Percentiles rank a stretch among this genome's conserved stretches.
These are phyloP conservation scores for Colletotrichum chrysophilum DNA, from an alignment of 2,329 filamentous ascomycete species.

Conservation along the genomic window DNA sequence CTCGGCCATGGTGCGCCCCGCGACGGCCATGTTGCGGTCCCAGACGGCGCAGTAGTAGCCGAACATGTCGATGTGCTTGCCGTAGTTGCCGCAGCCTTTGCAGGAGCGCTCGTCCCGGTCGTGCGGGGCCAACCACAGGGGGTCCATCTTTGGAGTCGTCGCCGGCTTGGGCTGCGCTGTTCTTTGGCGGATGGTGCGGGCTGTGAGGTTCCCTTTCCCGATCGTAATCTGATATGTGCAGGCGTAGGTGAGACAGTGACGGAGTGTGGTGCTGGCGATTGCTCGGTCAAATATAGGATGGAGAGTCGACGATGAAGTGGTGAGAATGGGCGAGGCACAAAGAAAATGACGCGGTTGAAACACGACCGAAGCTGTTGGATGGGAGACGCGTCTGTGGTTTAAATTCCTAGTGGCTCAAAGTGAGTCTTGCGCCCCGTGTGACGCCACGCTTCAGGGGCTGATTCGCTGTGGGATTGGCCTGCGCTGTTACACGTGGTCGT, in stretches of 20 bases:
- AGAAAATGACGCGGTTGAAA: background rate
- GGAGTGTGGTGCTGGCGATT: too few relatives aligned
- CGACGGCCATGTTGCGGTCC: background rate
- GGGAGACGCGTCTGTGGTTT: background rate
- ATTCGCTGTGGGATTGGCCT: background rate
- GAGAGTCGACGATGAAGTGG: accelerated
- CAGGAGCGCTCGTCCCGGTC: background rate
- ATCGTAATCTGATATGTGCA: background rate
- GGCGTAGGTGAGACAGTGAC: background rate
- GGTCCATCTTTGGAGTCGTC: background rate
- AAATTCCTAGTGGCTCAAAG: background rate
- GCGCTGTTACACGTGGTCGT: background rate
- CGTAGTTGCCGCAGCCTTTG: background rate
- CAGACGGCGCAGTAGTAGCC: background rate
- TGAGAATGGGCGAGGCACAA: background rate
- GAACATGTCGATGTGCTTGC: background rate
- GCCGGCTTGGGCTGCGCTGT: background rate
- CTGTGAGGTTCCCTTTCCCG: accelerated
- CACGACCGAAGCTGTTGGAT: background rate
- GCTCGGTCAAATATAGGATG: background rate
- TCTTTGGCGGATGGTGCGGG: background rate
- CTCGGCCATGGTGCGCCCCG: background rate
- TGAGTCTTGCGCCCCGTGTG: background rate
- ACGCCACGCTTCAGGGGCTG: background rate
- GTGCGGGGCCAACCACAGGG: background rate